phyloP scores from a whole-genome alignment of 306 rosid species.

The Cucumis melo region DNA sequence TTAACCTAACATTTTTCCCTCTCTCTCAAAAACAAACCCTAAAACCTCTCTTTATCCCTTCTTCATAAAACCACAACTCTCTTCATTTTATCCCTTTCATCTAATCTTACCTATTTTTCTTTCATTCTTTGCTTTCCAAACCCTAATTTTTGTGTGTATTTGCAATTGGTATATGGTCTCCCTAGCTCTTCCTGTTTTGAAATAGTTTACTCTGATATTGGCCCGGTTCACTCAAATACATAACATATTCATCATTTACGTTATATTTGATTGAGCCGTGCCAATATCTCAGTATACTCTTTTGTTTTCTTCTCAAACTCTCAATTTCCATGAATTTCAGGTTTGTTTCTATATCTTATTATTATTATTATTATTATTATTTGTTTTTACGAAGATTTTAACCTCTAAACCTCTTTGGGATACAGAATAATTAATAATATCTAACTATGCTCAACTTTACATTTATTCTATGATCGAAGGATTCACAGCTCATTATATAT shows the following conservation, averaged over 20 bases:
- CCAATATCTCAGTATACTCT: slow-evolving; percentile 30
- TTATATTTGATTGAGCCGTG: slow-evolving; percentile 38
- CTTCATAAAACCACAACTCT: neutral
- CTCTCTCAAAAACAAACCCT: neutral
- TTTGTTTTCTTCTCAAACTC: neutral
- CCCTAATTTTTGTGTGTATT: neutral
- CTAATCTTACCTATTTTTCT: neutral
- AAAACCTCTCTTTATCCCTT: neutral
- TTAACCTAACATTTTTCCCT: neutral
- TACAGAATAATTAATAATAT: too few relatives aligned
- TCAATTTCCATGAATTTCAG: neutral
- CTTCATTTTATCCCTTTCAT: neutral
- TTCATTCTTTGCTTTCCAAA: neutral
- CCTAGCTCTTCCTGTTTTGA: neutral
- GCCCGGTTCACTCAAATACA: slow-evolving; percentile 31
- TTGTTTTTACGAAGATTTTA: too few relatives aligned
- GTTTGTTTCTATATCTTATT: neutral
- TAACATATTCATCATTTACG: too few relatives aligned
- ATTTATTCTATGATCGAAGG: too few relatives aligned
- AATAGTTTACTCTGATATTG: slow-evolving; percentile 28
- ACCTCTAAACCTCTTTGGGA: too few relatives aligned
- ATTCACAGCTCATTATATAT: too few relatives aligned
- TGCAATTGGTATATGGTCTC: too few relatives aligned
- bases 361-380: too few relatives aligned
- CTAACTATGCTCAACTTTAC: too few relatives aligned